These are phyloP conservation scores for Theileria parva DNA, from an alignment of 169 alveolate genomes.

Conservation along the genomic window DNA sequence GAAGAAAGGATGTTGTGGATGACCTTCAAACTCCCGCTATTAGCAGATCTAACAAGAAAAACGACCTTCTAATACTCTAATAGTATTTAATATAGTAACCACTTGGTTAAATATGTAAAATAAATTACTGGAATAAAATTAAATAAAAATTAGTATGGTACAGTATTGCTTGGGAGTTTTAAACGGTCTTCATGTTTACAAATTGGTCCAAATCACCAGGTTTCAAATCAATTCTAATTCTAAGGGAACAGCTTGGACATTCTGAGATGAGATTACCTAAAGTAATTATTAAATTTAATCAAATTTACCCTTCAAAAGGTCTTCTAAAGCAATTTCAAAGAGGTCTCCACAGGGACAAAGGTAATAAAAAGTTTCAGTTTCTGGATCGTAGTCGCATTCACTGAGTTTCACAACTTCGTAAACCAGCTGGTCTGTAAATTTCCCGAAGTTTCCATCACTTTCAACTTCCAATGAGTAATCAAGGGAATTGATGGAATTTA, in stretches of 20 bases:
- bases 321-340: slow-evolving; percentile 42
- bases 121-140: neutral
- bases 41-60: neutral
- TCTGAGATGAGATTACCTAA: slow-evolving; percentile 60
- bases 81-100: neutral
- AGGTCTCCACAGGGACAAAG: slow-evolving; percentile 66
- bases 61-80: neutral
- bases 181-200: neutral
- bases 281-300: neutral
- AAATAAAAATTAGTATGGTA: neutral
- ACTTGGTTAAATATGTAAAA: neutral
- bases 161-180: neutral
- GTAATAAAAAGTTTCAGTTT: slow-evolving; percentile 39
- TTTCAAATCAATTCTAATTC: slow-evolving; percentile 40
- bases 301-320: slow-evolving; percentile 43
- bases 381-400: slow-evolving; percentile 62
- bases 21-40: slow-evolving; percentile 22
- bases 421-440: slow-evolving; percentile 48
- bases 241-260: slow-evolving; percentile 67
- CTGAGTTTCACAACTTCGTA: slow-evolving; percentile 47
- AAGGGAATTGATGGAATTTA: neutral
- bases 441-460: slow-evolving; percentile 42
- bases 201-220: slow-evolving; percentile 52
- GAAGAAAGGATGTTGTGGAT: slow-evolving; percentile 46
- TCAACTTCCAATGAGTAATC: slow-evolving; percentile 10